phyloP scores from a whole-genome alignment of 495 filamentous ascomycete genomes.

The Trichoderma reesei region DNA sequence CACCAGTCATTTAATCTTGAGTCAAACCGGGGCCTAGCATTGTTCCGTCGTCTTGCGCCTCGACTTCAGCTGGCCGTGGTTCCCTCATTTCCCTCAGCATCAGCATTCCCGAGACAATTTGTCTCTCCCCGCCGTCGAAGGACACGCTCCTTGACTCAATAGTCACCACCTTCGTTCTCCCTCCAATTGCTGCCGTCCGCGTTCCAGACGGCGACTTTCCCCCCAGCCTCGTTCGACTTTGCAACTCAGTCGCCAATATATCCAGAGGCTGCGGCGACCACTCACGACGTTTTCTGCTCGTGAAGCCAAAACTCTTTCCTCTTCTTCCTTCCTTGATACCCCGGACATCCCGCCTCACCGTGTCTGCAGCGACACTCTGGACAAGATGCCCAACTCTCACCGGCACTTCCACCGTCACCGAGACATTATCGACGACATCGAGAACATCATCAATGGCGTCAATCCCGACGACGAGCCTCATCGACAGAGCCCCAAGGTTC shows the following conservation, averaged over 20 bases:
- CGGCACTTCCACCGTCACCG: conserved; percentile 4
- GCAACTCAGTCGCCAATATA: conserved; percentile 1
- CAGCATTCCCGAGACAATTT: neutral
- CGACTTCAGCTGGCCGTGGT: neutral
- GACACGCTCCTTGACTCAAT: neutral
- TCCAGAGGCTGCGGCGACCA: neutral
- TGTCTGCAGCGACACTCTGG: neutral
- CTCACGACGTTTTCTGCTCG: neutral
- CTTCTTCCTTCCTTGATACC: neutral
- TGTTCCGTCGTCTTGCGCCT: too few relatives aligned
- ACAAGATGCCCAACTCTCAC: conserved; percentile 9
- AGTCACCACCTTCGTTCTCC: neutral
- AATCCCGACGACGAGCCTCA: neutral
- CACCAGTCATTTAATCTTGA: neutral
- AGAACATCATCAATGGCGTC: neutral
- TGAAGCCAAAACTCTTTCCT: neutral
- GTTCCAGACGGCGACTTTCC: neutral
- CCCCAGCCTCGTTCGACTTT: neutral
- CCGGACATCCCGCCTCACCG: neutral
- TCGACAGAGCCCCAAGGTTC: too few relatives aligned
- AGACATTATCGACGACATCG: conserved; percentile 6
- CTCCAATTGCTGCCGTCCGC: neutral
- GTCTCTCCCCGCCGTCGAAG: neutral
- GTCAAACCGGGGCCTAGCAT: neutral
- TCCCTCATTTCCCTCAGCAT: neutral